phyloP scores from a whole-genome alignment of 2,329 filamentous ascomycete species.

The Penicillium sp. region DNA sequence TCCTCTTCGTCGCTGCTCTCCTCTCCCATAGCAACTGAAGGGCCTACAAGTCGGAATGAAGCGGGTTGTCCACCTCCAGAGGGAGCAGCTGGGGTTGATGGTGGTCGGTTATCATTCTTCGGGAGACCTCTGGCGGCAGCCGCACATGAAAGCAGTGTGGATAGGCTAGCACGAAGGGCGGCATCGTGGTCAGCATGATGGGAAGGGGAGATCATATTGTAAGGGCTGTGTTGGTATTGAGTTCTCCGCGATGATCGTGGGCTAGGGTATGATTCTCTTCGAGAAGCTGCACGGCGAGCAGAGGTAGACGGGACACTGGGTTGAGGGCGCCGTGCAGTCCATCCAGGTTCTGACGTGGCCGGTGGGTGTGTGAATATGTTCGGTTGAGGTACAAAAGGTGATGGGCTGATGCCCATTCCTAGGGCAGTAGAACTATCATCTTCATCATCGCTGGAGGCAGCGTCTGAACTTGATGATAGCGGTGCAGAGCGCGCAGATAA shows the following conservation, averaged over 20 bases:
- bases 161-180: conserved; percentile 87
- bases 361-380: conserved; percentile 90
- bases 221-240: conserved; percentile 54
- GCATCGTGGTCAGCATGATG: conserved; percentile 89
- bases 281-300: conserved; percentile 35
- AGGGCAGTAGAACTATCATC: conserved; percentile 83
- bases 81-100: conserved; percentile 21
- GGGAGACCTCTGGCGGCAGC: conserved; percentile 81
- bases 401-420: conserved; percentile 58
- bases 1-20: conserved; percentile 30
- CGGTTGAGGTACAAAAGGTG: conserved; percentile 76
- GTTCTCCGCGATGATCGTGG: conserved; percentile 36
- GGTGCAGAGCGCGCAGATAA: conserved; percentile 26
- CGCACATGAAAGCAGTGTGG: conserved; percentile 90
- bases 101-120: conserved; percentile 52
- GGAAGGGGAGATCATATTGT: conserved; percentile 70
- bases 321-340: conserved; percentile 49
- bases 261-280: conserved; percentile 42
- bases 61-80: conserved; percentile 45
- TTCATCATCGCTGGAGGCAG: conserved; percentile 54
- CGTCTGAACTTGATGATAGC: conserved; percentile 31
- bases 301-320: conserved; percentile 45
- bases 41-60: conserved; percentile 59
- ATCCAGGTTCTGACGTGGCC: conserved; percentile 48
- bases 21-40: conserved; percentile 58